Conservation (phyloP, 129 eudicot species). For the Pseudognaphalium luteoalbum region DNA sequence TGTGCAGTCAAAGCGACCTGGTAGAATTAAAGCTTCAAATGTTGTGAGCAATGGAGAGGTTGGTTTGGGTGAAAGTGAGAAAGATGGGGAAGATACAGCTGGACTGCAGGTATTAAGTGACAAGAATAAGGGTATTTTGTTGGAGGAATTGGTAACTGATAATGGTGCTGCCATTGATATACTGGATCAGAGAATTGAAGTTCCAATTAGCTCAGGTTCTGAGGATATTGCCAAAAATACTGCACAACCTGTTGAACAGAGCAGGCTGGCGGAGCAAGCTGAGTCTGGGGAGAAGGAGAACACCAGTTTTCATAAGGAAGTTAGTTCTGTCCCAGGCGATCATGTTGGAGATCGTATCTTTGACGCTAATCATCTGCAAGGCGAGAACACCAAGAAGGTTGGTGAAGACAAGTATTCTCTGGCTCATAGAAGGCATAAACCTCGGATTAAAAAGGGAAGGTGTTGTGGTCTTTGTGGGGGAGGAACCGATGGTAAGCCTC, state of each 20-base stretch:
- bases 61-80: constrained; percentile 31
- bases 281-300: constrained; percentile 34
- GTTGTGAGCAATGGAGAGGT: constrained; percentile 42
- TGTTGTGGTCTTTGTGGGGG: constrained; percentile 96
- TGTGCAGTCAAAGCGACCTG: constrained; percentile 50
- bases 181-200: constrained; percentile 42
- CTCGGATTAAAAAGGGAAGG: constrained; percentile 73
- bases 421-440: constrained; percentile 35
- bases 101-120: constrained; percentile 31
- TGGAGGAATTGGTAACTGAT: constrained; percentile 35
- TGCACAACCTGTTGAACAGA: constrained; percentile 34
- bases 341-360: constrained; percentile 33
- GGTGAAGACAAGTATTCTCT: constrained; percentile 30
- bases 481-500: constrained; percentile 94
- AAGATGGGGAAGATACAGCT: constrained; percentile 43
- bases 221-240: constrained; percentile 37
- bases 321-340: constrained; percentile 25
- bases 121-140: constrained; percentile 26
- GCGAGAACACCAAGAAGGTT: constrained; percentile 33
- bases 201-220: constrained; percentile 26
- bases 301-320: constrained; percentile 28
- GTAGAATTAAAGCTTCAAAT: constrained; percentile 50
- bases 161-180: constrained; percentile 26
- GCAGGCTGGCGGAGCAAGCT: constrained; percentile 29
- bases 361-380: constrained; percentile 37